Evolutionary conservation across 441 rosid genomes (phyloP).

Genomic region (Jatropha podagrica): DNA sequence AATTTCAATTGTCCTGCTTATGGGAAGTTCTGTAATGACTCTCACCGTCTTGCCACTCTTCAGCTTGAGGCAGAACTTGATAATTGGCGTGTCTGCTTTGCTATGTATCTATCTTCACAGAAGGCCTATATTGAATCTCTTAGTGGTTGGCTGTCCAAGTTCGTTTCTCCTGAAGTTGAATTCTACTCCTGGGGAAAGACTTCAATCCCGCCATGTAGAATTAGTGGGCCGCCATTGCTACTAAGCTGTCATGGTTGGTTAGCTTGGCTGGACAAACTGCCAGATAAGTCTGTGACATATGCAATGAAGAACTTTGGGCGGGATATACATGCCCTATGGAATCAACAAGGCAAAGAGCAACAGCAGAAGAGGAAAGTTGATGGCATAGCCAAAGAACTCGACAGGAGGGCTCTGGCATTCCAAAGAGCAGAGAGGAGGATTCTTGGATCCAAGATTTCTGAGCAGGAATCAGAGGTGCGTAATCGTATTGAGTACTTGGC

Average conservation of each 20-base stretch:
- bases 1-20: constrained; percentile 34
- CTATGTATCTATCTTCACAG: constrained; percentile 38
- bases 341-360: constrained; percentile 55
- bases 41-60: constrained; percentile 56
- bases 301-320: constrained; percentile 42
- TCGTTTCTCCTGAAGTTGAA: constrained; percentile 40
- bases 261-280: constrained; percentile 39
- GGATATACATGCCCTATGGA: constrained; percentile 40
- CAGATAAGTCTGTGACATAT: constrained; percentile 36
- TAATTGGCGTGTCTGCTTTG: constrained; percentile 45
- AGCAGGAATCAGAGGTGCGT: constrained; percentile 25
- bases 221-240: constrained; percentile 40
- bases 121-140: constrained; percentile 54
- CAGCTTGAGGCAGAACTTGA: constrained; percentile 55
- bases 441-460: constrained; percentile 33
- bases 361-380: constrained; percentile 56
- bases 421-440: constrained; percentile 41
- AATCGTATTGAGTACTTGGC: constrained; percentile 32
- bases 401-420: constrained; percentile 34
- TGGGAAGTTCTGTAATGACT: constrained; percentile 42
- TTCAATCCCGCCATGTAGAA: constrained; percentile 17
- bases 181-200: constrained; percentile 29
- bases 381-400: constrained; percentile 41
- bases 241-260: constrained; percentile 46
- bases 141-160: constrained; percentile 49